Conservation (phyloP, 116 monocot species). For the Iris pallida region DNA sequence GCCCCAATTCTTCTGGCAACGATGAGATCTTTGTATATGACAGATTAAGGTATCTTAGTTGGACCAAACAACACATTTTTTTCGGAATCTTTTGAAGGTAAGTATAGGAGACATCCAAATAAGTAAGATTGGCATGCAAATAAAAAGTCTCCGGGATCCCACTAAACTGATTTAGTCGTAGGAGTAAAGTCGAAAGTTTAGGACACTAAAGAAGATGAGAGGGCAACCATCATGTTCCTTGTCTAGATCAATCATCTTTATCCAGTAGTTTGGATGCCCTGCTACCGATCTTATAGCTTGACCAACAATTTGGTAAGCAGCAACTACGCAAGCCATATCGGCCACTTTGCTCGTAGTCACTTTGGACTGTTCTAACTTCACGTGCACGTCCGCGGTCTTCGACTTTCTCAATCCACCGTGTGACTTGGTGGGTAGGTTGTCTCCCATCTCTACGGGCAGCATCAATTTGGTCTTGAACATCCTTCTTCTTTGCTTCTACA, state of each 20-base stretch:
- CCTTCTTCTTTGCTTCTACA: conserved; percentile 12
- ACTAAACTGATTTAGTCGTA: not conserved
- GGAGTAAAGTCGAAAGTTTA: conserved; percentile 7
- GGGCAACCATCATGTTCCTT: conserved; percentile 16
- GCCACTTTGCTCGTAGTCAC: too few species aligned
- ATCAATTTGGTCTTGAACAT: not conserved
- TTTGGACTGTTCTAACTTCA: too few species aligned
- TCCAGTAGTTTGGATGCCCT: too few species aligned
- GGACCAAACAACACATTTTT: conserved; percentile 5
- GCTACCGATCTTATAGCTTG: too few species aligned
- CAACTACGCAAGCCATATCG: too few species aligned
- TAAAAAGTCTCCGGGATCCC: conserved; percentile 9
- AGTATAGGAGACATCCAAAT: conserved; percentile 20
- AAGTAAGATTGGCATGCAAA: conserved; percentile 2
- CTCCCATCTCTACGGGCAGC: conserved; percentile 6
- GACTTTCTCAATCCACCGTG: too few species aligned
- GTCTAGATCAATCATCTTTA: too few species aligned
- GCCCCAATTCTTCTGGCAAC: conserved; percentile 9
- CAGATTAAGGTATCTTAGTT: conserved; percentile 27
- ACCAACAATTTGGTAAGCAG: too few species aligned
- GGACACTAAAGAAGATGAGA: not conserved
- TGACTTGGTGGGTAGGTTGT: too few species aligned
- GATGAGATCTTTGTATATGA: conserved; percentile 3
- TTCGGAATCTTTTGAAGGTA: conserved; percentile 1
- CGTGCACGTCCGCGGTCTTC: conserved; percentile 2